Percentiles rank a stretch among this genome's conserved stretches.
These are phyloP conservation scores for Panaeolus cyanescens DNA, from an alignment of 768 basidiomycete genomes.

Conservation along the genomic window DNA sequence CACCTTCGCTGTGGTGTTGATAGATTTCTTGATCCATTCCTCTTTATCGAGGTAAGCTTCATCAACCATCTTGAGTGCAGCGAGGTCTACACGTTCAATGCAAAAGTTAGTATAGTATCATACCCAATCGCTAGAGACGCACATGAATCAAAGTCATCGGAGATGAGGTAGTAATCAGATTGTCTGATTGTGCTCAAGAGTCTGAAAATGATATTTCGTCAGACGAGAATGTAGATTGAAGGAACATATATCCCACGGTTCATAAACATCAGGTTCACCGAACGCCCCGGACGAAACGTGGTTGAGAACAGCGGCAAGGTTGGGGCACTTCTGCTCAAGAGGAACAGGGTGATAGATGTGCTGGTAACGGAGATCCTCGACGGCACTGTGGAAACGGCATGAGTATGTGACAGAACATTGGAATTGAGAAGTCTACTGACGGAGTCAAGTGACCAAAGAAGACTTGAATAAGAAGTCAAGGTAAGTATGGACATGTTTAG, in stretches of 20 bases:
- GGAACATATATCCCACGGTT: constrained; percentile 72
- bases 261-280: constrained; percentile 80
- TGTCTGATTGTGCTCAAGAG: constrained; percentile 77
- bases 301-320: constrained; percentile 77
- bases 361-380: constrained; percentile 84
- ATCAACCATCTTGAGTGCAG: constrained; percentile 85
- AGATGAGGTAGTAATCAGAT: constrained; percentile 77
- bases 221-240: background rate
- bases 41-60: constrained; percentile 81
- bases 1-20: constrained; percentile 79
- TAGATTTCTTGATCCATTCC: constrained; percentile 92
- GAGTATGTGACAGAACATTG: background rate
- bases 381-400: constrained; percentile 44
- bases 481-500: constrained; percentile 8
- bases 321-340: constrained; percentile 81
- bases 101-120: background rate
- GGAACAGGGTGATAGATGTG: constrained; percentile 84
- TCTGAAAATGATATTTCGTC: constrained; percentile 23
- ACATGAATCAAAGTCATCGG: constrained; percentile 96
- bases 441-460: constrained; percentile 91
- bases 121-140: constrained; percentile 23
- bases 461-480: constrained; percentile 44
- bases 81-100: too few species aligned
- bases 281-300: constrained; percentile 78
- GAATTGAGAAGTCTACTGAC: constrained; percentile 25